Evolutionary conservation across 306 rosid genomes (phyloP).

Genomic region (Potentilla sterilis): DNA sequence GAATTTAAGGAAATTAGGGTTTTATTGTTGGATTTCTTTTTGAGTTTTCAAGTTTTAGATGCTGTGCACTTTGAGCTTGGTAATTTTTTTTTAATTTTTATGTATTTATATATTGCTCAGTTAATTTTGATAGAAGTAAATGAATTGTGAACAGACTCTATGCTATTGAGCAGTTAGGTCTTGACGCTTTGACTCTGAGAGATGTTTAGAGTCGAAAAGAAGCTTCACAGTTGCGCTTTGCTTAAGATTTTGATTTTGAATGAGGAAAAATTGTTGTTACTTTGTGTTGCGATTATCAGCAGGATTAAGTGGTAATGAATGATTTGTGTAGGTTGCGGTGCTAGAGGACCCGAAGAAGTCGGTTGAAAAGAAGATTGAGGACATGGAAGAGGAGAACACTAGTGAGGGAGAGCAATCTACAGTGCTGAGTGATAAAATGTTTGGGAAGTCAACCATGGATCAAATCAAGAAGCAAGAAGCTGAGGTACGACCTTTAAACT

Average conservation of each 20-base stretch:
- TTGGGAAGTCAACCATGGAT: constrained; percentile 38
- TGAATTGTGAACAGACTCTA: background rate
- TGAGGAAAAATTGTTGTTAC: background rate
- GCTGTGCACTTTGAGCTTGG: background rate
- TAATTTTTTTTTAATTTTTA: background rate
- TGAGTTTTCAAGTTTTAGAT: background rate
- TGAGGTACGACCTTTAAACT: constrained; percentile 35
- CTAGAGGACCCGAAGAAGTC: constrained; percentile 71
- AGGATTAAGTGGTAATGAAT: constrained; percentile 16
- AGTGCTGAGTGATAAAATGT: constrained; percentile 28
- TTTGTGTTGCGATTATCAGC: background rate
- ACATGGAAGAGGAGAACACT: constrained; percentile 24
- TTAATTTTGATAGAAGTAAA: background rate
- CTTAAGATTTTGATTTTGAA: background rate
- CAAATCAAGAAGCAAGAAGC: constrained; percentile 46
- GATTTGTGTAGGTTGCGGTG: constrained; percentile 61
- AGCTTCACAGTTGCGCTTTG: background rate
- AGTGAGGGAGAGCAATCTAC: constrained; percentile 33
- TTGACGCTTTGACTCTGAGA: background rate
- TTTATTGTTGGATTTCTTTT: background rate
- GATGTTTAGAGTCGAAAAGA: background rate
- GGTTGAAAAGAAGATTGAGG: constrained; percentile 40
- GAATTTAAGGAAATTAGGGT: constrained; percentile 15
- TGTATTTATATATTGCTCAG: background rate
- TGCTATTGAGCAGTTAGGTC: background rate